Conservation (phyloP, 2,329 filamentous ascomycete genomes). For the Aspergillus sp. region DNA sequence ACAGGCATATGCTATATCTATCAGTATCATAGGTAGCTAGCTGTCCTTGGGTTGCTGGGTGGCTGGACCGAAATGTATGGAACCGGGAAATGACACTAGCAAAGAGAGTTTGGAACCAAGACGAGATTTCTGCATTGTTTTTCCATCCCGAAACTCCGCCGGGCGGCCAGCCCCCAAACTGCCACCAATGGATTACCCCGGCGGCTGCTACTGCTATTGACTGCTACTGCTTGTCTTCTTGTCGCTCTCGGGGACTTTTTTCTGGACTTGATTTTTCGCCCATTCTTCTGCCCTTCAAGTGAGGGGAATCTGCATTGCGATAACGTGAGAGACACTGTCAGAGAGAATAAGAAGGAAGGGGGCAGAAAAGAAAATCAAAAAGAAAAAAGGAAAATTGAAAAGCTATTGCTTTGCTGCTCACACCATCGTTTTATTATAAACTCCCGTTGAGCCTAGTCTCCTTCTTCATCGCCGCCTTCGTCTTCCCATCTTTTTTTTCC, state of each 20-base stretch:
- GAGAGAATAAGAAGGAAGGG: constrained; percentile 1
- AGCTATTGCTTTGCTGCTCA: neutral
- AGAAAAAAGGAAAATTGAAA: too few species aligned
- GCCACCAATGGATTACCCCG: neutral
- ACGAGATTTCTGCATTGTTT: neutral
- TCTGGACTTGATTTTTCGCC: neutral
- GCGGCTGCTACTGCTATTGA: neutral
- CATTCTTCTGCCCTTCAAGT: neutral
- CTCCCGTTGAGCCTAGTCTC: neutral
- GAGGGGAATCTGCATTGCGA: constrained; percentile 1
- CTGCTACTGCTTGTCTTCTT: neutral
- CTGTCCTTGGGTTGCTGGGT: too few species aligned
- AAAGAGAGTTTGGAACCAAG: neutral
- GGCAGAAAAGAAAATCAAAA: neutral
- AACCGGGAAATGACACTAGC: too few species aligned
- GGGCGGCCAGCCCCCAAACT: neutral
- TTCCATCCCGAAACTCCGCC: neutral
- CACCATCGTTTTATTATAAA: neutral
- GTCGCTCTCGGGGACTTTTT: neutral
- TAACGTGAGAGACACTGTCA: neutral
- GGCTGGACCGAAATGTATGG: too few species aligned
- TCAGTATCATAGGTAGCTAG: too few species aligned
- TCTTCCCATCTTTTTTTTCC: neutral
- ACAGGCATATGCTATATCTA: too few species aligned
- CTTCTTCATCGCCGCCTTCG: constrained; percentile 3